A percentile compares a stretch with the other conserved stretches of the same genome.
These are phyloP conservation scores for Penicillium psychrosexuale DNA, from an alignment of 2,329 filamentous ascomycete species.

Conservation along the genomic window DNA sequence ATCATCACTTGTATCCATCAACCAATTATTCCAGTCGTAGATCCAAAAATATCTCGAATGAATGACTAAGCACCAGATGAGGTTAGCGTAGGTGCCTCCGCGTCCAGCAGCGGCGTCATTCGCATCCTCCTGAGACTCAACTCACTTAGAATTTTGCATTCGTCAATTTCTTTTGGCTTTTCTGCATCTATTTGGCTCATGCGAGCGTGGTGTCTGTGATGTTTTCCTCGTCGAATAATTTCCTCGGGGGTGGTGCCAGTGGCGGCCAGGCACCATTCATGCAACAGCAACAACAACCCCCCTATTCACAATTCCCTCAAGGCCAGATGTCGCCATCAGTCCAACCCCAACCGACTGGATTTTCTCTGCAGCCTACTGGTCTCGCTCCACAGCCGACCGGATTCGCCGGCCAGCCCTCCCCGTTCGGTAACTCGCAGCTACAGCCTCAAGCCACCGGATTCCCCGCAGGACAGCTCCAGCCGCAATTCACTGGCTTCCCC, in stretches of 20 bases:
- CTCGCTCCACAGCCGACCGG: constrained; percentile 56
- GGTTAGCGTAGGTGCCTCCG: constrained; percentile 26
- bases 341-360: constrained; percentile 53
- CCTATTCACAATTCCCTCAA: constrained; percentile 40
- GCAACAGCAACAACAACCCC: constrained; percentile 46
- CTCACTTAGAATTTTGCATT: constrained; percentile 22
- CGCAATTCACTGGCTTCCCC: constrained; percentile 50
- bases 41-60: constrained; percentile 10
- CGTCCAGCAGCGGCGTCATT: constrained; percentile 32
- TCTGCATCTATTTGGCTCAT: constrained; percentile 26
- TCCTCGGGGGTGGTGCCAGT: constrained; percentile 73
- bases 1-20: not conserved
- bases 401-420: constrained; percentile 54
- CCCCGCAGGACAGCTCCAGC: constrained; percentile 48
- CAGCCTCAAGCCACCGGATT: constrained; percentile 70
- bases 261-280: constrained; percentile 60
- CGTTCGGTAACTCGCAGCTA: constrained; percentile 51
- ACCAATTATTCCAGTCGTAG: not conserved
- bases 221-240: constrained; percentile 89
- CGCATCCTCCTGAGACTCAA: constrained; percentile 28
- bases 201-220: constrained; percentile 51
- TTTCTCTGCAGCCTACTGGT: constrained; percentile 47
- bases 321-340: constrained; percentile 52
- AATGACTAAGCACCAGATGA: constrained; percentile 21
- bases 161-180: constrained; percentile 21